phyloP scores from a whole-genome alignment of 352 stramenopile genomes.

The Phytophthora citrophthora region DNA sequence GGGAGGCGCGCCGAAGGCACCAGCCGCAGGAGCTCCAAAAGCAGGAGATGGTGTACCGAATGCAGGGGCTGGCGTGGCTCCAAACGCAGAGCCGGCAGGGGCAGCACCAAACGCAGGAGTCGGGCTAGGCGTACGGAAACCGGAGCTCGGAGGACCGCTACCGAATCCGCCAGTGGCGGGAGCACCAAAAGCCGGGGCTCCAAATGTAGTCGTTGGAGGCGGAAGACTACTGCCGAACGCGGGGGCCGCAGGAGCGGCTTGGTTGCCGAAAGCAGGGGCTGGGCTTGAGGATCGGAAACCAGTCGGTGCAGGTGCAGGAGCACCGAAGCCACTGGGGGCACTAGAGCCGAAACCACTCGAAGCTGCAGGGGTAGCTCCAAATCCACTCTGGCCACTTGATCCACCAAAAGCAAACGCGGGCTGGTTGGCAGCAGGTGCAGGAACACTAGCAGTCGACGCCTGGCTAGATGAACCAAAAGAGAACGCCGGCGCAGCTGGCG shows the following conservation, averaged over 20 bases:
- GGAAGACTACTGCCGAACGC: conserved; percentile 37
- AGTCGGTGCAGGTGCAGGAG: conserved; percentile 17
- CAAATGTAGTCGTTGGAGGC: conserved; percentile 37
- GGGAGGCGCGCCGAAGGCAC: conserved; percentile 40
- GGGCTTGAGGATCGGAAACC: conserved; percentile 46
- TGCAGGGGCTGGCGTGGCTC: conserved; percentile 14
- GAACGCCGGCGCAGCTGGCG: conserved; percentile 46
- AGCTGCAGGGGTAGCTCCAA: conserved; percentile 28
- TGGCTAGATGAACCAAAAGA: conserved; percentile 44
- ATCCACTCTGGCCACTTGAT: conserved; percentile 27
- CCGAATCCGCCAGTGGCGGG: conserved; percentile 39
- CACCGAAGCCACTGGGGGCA: conserved; percentile 23
- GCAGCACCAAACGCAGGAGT: conserved; percentile 34
- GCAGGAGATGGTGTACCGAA: conserved; percentile 31
- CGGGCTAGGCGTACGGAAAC: conserved; percentile 34
- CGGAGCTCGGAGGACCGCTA: conserved; percentile 37
- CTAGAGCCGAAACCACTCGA: conserved; percentile 47
- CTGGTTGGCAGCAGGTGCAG: conserved; percentile 32
- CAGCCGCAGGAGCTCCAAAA: conserved; percentile 45
- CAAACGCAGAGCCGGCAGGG: conserved; percentile 21
- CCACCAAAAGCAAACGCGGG: conserved; percentile 49
- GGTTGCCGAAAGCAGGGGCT: conserved; percentile 40
- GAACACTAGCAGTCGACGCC: conserved; percentile 26
- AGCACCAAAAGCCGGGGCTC: conserved; percentile 33
- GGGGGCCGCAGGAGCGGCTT: conserved; percentile 24